Evolutionary conservation across 352 stramenopile species (phyloP), one percentile per base, ranked within the genome.

Genomic region (Globisporangium barbulae): DNA sequence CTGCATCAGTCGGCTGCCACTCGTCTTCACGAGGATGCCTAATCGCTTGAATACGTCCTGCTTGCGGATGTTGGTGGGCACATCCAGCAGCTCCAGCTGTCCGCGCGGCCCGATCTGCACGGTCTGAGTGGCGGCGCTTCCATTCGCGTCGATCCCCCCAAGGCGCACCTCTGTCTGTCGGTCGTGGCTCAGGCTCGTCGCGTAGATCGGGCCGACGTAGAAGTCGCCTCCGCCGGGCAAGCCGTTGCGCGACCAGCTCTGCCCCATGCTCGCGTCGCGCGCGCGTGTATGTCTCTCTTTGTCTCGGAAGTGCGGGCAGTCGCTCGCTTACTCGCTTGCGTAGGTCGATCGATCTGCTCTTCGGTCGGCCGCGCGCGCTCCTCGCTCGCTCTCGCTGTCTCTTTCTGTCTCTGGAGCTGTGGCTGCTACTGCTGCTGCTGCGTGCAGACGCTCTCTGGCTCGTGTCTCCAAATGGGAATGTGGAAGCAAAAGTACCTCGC

Each of bases 141-240:
- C 65, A 35, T 64, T 64, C 7, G 68, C 71, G 65, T 81, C 74
- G 52, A 63, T 47, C 12, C 76, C 81, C 48, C 74, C 81, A n/a
- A 91, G 66, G 33, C 83, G 78, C 9, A 95, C 84, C 25, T 95
- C 84, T 12, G 86, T 95, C 72, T 93, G 83, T 22, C 86, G 84
- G 66, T 95, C 86, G 67, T 95, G 83, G 59, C 86, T 95, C 48
- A 95, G 71, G 47, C 81, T 91, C 41, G 84, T 93, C 10, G 84
- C 85, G 82, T 93, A 92, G 63, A 91, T 89, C 9, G 83, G 85
- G 7, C 83, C 82, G 17, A 90, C 80, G 67, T 93, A 93, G 55
- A 91, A 95, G 65, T 93, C 85, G 15, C 79, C 84, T 54, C 81
- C 75, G 54, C 79, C 79, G 6, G 75, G 71, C 49, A 90, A 73